These are phyloP conservation scores for Arabis alpina DNA, from an alignment of 345 rosid species.

Conservation along the genomic window DNA sequence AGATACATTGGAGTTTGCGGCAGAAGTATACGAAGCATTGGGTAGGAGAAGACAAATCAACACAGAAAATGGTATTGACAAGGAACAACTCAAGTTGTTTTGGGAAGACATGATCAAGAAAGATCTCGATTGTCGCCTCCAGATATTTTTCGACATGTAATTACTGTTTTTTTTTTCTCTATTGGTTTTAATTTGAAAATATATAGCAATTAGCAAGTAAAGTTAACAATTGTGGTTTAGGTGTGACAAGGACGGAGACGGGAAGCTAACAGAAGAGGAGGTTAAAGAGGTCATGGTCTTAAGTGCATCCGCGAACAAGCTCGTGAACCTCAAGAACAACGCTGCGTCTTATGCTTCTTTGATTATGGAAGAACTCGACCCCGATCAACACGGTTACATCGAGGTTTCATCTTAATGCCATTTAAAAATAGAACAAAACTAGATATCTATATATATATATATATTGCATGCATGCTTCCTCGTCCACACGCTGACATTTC, in stretches of 20 bases:
- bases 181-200: not conserved
- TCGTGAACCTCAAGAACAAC: conserved; percentile 67
- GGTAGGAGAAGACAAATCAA: conserved; percentile 65
- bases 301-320: conserved; percentile 92
- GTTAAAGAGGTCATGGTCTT: conserved; percentile 84
- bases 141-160: conserved; percentile 93
- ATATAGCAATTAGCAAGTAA: not conserved
- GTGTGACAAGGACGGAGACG: conserved; percentile 98
- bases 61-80: conserved; percentile 60
- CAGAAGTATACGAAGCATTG: conserved; percentile 68
- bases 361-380: conserved; percentile 99
- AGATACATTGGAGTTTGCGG: conserved; percentile 81
- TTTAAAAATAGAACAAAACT: not conserved
- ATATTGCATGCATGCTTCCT: not conserved
- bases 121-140: conserved; percentile 80
- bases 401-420: conserved; percentile 54
- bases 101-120: conserved; percentile 86
- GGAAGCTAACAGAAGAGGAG: conserved; percentile 78
- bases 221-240: conserved; percentile 38
- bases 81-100: conserved; percentile 62
- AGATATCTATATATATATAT: too few species aligned
- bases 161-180: too few species aligned
- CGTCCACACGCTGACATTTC: not conserved
- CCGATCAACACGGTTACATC: conserved; percentile 78
- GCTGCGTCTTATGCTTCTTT: conserved; percentile 73